Percentiles rank a stretch among this genome's conserved stretches.
These are phyloP conservation scores for Pseudogymnoascus verrucosus DNA, from an alignment of 2,329 filamentous ascomycete species.

Conservation along the genomic window DNA sequence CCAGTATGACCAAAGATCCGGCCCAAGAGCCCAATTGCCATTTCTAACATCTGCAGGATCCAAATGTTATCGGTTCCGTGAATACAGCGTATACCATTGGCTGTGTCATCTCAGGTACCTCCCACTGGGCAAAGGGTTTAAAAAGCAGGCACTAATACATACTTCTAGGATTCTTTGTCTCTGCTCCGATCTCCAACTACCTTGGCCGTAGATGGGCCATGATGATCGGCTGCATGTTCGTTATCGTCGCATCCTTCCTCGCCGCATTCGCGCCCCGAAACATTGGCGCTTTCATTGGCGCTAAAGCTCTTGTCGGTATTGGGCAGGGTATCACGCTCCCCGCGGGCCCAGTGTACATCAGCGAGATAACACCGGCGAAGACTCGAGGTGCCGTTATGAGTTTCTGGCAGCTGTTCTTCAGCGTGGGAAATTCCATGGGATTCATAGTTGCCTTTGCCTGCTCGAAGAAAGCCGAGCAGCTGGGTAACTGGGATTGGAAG, in stretches of 20 bases:
- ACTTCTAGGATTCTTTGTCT: constrained; percentile 2
- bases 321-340: constrained; percentile 46
- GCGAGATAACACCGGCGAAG: constrained; percentile 42
- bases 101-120: constrained; percentile 1
- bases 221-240: constrained; percentile 41
- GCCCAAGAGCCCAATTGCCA: neutral
- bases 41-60: neutral
- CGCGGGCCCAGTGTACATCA: constrained; percentile 46
- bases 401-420: constrained; percentile 51
- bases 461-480: constrained; percentile 35
- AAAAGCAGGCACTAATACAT: neutral
- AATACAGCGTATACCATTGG: constrained; percentile 2
- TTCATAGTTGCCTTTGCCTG: constrained; percentile 46
- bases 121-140: neutral
- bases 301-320: constrained; percentile 45
- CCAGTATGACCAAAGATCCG: neutral
- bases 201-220: constrained; percentile 27
- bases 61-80: constrained; percentile 3
- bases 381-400: constrained; percentile 50
- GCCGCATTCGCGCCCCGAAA: constrained; percentile 42
- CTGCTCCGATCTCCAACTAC: neutral
- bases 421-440: constrained; percentile 46
- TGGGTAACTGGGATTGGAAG: constrained; percentile 49
- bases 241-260: constrained; percentile 47
- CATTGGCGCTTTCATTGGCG: constrained; percentile 44